phyloP scores from a whole-genome alignment of 345 rosid genomes.

The Aquilaria malaccensis region DNA sequence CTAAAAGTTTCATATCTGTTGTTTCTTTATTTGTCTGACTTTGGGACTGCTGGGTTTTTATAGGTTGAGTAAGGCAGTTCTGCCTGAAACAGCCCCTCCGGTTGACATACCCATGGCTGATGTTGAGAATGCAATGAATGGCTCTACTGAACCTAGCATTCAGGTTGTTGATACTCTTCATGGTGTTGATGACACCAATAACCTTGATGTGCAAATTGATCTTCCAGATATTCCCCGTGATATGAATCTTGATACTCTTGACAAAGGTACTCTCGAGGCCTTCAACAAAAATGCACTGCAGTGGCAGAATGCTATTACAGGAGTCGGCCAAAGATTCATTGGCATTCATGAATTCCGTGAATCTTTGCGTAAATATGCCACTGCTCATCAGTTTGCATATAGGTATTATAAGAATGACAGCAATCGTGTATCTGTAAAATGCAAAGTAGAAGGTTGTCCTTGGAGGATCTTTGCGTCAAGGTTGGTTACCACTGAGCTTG shows the following conservation, averaged over 20 bases:
- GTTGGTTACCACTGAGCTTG: conserved; percentile 80
- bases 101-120: conserved; percentile 26
- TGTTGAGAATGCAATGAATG: conserved; percentile 41
- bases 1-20: not conserved
- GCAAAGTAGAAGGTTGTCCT: conserved; percentile 94
- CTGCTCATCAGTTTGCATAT: conserved; percentile 92
- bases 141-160: conserved; percentile 32
- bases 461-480: conserved; percentile 97
- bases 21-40: conserved; percentile 13
- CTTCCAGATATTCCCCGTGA: conserved; percentile 47
- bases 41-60: conserved; percentile 13
- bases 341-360: conserved; percentile 86
- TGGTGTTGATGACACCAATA: conserved; percentile 35
- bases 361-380: conserved; percentile 72
- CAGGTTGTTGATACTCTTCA: conserved; percentile 31
- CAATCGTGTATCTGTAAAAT: conserved; percentile 90
- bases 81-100: conserved; percentile 63
- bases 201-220: conserved; percentile 27
- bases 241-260: conserved; percentile 34
- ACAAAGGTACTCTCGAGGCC: conserved; percentile 35
- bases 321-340: conserved; percentile 85
- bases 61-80: conserved; percentile 88
- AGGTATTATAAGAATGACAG: conserved; percentile 93
- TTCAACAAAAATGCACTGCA: conserved; percentile 61
- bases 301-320: conserved; percentile 91